phyloP scores from a whole-genome alignment of 768 basidiomycete species.

The Hortiboletus flavorubellus region DNA sequence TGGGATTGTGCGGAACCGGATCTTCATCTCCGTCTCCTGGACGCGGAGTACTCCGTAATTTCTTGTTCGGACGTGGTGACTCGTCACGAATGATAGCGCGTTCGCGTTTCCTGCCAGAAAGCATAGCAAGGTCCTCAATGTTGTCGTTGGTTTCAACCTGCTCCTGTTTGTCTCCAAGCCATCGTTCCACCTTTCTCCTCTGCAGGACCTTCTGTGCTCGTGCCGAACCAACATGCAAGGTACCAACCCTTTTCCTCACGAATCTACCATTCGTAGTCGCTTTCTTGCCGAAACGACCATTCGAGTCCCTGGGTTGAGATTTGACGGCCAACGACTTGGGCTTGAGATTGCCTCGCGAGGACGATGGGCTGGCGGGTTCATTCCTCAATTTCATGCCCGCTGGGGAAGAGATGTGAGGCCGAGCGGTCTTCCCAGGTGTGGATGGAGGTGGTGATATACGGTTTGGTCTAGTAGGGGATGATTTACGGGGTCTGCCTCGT shows the following conservation, averaged over 20 bases:
- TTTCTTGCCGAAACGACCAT: constrained; percentile 70
- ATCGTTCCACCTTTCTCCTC: constrained; percentile 39
- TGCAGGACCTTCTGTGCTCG: constrained; percentile 42
- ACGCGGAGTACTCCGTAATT: constrained; percentile 16
- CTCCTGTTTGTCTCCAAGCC: constrained; percentile 31
- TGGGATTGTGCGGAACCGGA: constrained; percentile 25
- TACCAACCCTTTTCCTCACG: constrained; percentile 34
- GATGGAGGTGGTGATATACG: constrained; percentile 8
- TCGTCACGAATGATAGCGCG: constrained; percentile 21
- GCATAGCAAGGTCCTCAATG: constrained; percentile 8
- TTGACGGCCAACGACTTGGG: constrained; percentile 45
- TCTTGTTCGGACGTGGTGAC: constrained; percentile 28
- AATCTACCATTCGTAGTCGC: constrained; percentile 44
- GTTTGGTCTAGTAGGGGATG: constrained; percentile 16
- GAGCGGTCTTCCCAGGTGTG: constrained; percentile 12
- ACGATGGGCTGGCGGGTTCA: constrained; percentile 25
- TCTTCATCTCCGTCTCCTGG: constrained; percentile 28
- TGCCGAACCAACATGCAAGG: constrained; percentile 26
- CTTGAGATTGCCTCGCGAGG: constrained; percentile 26
- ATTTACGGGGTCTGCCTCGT: constrained; percentile 35
- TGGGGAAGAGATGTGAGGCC: constrained; percentile 16
- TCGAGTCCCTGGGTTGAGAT: constrained; percentile 57
- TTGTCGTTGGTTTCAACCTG: constrained; percentile 13
- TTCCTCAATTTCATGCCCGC: constrained; percentile 20
- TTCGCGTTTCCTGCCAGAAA: constrained; percentile 24